Percentiles rank a stretch among this genome's conserved stretches.
Conservation (phyloP, 345 rosid species). For the Lumnitzera racemosa region DNA sequence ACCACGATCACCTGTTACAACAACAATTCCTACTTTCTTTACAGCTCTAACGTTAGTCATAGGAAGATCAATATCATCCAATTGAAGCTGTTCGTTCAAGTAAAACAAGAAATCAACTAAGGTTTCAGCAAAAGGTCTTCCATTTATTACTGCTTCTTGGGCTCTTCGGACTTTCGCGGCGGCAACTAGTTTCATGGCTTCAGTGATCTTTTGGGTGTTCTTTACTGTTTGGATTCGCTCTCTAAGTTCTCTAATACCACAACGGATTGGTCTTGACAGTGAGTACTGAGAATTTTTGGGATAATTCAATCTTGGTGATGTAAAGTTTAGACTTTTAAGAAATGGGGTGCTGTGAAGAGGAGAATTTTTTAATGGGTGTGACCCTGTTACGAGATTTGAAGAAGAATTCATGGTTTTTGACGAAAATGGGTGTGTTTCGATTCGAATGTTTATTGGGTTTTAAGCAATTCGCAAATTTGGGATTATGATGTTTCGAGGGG, state of each 20-base stretch:
- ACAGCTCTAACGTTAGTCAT: conserved; percentile 58
- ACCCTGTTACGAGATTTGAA: conserved; percentile 23
- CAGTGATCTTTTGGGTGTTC: conserved; percentile 62
- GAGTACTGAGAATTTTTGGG: neutral
- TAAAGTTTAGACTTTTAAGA: conserved; percentile 2
- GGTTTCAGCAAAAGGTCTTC: conserved; percentile 64
- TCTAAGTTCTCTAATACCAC: conserved; percentile 57
- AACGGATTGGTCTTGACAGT: conserved; percentile 19
- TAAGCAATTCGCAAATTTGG: no score
- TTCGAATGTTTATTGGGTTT: no score
- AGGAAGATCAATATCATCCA: conserved; percentile 65
- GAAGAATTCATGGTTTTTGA: conserved; percentile 24
- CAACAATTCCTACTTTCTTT: conserved; percentile 66
- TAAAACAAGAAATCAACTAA: conserved; percentile 46
- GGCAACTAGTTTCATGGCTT: conserved; percentile 81
- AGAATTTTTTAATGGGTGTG: conserved; percentile 12
- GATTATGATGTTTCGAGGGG: neutral
- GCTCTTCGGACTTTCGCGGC: conserved; percentile 80
- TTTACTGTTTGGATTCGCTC: conserved; percentile 54
- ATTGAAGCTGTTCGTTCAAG: conserved; percentile 42
- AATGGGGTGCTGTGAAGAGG: conserved; percentile 25
- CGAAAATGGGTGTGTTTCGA: neutral
- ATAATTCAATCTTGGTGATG: conserved; percentile 1
- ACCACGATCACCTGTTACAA: conserved; percentile 64
- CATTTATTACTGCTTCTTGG: conserved; percentile 75